Base-by-base conservation (phyloP, 2,329 filamentous ascomycete species). In the Phoma sp. region DNA sequence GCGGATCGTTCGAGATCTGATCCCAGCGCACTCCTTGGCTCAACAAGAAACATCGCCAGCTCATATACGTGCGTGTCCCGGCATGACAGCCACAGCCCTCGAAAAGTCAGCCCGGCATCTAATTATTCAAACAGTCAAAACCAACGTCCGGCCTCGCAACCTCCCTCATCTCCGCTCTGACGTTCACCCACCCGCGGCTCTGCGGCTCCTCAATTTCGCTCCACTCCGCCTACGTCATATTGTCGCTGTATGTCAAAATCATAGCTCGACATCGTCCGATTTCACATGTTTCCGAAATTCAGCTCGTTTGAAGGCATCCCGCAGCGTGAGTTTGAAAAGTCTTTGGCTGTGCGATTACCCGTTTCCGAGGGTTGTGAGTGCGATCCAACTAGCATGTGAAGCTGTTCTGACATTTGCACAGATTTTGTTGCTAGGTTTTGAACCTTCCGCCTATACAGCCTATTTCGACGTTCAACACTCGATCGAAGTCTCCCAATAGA, bases 211-310 rank as follows among this genome's bases (percentile, higher is more conserved):
- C 52, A 47, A 29, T 36, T 27, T 41, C 55, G 47, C 54, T 59
- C 59, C 58, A 55, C 55, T 14, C 23, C 27, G 23, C 33, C 58
- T 65, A 68, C 65, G 65, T 68, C 65, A 68, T 68, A 52, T 48
- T 61, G 60, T 61, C 42, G 58, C 58, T 55, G 53, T 57, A 56
- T 46, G 58, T 57, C 52, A 38, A 50, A 49, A 47, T 36, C 48
- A 56, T 58, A 55, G 37, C 47, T 64, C 45, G 48, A 61, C 57
- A 50, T 46, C 55, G 59, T 57, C 50, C 56, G 55, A 59, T 60
- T 61, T 66, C 65, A 68, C 65, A 68, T 68, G 65, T 59, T 56
- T 65, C 64, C 62, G 55, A 59, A 40, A 57, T 58, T 44, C 41
- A 35, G 56, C 55, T 62, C 58, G 52, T 62, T 62, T 49, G 57